Evolutionary conservation across 495 filamentous ascomycete genomes (phyloP), one percentile per base, ranked within the genome.

Genomic region (Neurospora sp.): DNA sequence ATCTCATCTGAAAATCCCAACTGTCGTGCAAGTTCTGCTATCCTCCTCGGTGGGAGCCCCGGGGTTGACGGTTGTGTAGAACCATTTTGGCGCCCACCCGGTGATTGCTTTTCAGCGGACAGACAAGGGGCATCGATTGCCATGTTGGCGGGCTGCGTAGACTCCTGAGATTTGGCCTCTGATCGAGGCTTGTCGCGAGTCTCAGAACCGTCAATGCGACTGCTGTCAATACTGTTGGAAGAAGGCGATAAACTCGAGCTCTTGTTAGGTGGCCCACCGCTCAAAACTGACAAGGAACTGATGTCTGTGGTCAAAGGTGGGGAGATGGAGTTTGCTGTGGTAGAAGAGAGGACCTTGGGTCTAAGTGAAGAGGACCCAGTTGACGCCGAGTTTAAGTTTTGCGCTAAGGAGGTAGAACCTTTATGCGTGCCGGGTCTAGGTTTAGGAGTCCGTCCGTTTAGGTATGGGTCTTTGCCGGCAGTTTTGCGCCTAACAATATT

Each of bases 221-320:
- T 23, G n/a, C 27, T 66, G 74, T 27, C 69, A 37, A 37, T 14
- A 46, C 0, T 69, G 48, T 12, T 69, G 69, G 70, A 18, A 11
- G 75, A 23, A 11, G 72, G 41, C 42, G 78, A 73, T 7, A 74
- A 31, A 20, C 69, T 73, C 69, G 37, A 72, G 40, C 75, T 71
- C 27, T 78, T 80, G 42, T 69, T 73, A 11, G 62, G 18, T 11
- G 76, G 74, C 44, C 78, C 74, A 20, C 71, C 73, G 54, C 71
- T 48, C 54, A 11, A 0, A 37, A 4, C 4, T 71, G 73, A 35
- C 70, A 70, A 38, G 69, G 54, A 62, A 59, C 11, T n/a, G 46
- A 37, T 23, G 66, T n/a, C 35, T 69, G 48, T 35, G 18, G 14
- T 38, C 23, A 16, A 31, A 20, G 5, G 41, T 71, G 27, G 23